Percentiles rank a stretch among this genome's conserved stretches.
These are phyloP conservation scores for Porpolomopsis calyptriformis DNA, from an alignment of 768 basidiomycete genomes.

Conservation along the genomic window DNA sequence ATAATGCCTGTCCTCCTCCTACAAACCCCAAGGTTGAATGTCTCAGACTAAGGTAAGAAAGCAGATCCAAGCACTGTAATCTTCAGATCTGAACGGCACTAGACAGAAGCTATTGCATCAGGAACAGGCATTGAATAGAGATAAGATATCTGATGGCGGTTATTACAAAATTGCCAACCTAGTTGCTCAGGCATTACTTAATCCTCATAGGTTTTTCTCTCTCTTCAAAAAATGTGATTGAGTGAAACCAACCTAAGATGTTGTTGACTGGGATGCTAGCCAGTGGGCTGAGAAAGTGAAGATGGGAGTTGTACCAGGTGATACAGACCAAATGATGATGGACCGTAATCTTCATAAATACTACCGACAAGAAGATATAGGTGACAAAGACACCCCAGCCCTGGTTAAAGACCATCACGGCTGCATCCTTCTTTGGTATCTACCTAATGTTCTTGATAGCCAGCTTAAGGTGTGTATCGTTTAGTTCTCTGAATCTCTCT, in stretches of 20 bases:
- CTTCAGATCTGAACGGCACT: too few relatives aligned
- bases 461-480: background rate
- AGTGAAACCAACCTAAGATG: background rate
- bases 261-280: background rate
- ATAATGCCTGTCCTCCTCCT: too few relatives aligned
- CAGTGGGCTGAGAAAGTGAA: background rate
- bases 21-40: too few relatives aligned
- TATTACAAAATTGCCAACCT: background rate
- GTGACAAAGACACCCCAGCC: background rate
- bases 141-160: too few relatives aligned
- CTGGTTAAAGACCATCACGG: background rate
- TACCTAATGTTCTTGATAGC: background rate
- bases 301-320: background rate
- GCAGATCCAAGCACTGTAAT: too few relatives aligned
- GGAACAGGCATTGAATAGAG: background rate
- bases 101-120: background rate
- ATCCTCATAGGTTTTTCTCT: background rate
- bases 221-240: too few relatives aligned
- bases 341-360: background rate
- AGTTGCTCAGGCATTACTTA: background rate
- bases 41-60: too few relatives aligned
- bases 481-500: too few relatives aligned
- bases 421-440: background rate
- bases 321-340: background rate
- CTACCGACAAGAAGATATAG: background rate